Percentiles rank a stretch among this genome's conserved stretches.
Conservation (phyloP, 163 green algal species). For the Volvox carteri region DNA sequence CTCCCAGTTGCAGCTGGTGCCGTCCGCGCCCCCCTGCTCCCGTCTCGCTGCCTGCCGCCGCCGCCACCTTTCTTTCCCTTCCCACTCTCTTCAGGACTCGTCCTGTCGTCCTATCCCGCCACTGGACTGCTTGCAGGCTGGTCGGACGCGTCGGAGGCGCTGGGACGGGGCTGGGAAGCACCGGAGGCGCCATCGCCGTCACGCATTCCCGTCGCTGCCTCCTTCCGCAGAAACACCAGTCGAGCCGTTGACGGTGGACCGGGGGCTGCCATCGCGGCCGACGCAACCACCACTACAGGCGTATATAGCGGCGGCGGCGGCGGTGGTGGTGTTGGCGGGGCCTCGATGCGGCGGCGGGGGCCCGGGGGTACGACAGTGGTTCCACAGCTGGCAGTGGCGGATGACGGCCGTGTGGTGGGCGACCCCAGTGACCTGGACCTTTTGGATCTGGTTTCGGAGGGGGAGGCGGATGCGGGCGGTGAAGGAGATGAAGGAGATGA, state of each 20-base stretch:
- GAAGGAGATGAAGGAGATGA: constrained; percentile 15
- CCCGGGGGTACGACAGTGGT: background rate
- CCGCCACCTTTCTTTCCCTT: background rate
- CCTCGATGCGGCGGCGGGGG: background rate
- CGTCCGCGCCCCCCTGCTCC: background rate
- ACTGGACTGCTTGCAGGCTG: no score
- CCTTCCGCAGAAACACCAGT: background rate
- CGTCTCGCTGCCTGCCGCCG: background rate
- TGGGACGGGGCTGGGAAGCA: background rate
- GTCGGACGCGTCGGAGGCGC: constrained; percentile 13
- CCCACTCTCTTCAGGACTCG: no score
- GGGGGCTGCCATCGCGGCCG: background rate
- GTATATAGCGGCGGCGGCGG: background rate
- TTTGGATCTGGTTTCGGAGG: constrained; percentile 46
- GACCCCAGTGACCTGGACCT: constrained; percentile 41
- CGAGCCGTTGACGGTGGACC: background rate
- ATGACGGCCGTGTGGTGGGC: constrained; percentile 19
- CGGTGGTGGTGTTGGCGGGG: background rate
- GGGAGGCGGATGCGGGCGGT: background rate
- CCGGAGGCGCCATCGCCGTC: background rate
- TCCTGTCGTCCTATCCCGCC: no score
- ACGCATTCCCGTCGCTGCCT: background rate
- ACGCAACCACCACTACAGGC: background rate
- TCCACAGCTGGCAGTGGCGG: constrained; percentile 7
- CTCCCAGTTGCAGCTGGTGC: background rate